Percentiles rank a stretch among this genome's conserved stretches.
Evolutionary conservation across 306 rosid species (phyloP).

Genomic region (Canavalia gladiata): DNA sequence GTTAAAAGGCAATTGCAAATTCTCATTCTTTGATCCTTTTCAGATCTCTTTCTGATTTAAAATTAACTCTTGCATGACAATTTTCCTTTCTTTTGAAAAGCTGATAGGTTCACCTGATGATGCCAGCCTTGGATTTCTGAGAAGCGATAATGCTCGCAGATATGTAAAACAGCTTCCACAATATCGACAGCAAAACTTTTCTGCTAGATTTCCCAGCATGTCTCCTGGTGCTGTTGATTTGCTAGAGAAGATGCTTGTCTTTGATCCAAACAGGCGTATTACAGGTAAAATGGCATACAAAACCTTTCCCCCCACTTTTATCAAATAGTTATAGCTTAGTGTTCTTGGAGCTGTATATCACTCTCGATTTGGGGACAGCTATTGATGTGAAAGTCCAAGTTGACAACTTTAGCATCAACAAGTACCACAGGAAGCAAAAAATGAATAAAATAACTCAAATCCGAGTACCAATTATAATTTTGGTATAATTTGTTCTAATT

Average conservation of each 20-base stretch:
- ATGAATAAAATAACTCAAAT: neutral
- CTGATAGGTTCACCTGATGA: constrained; percentile 98
- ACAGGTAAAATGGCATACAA: constrained; percentile 66
- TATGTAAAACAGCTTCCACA: constrained; percentile 90
- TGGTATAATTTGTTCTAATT: constrained; percentile 3
- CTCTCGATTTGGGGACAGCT: neutral
- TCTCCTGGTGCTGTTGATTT: constrained; percentile 87
- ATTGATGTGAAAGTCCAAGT: constrained; percentile 20
- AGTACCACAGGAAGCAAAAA: neutral
- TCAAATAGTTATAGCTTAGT: neutral
- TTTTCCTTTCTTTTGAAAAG: constrained; percentile 58
- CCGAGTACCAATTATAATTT: neutral
- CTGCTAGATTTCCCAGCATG: constrained; percentile 73
- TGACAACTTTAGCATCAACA: neutral
- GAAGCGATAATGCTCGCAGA: constrained; percentile 91
- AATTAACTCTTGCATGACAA: constrained; percentile 26
- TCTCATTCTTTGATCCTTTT: constrained; percentile 36
- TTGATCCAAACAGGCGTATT: constrained; percentile 93
- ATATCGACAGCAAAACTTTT: constrained; percentile 73
- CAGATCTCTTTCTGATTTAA: constrained; percentile 13
- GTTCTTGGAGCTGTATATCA: constrained; percentile 23
- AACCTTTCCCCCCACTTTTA: neutral
- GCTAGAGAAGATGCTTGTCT: constrained; percentile 94
- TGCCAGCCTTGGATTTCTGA: constrained; percentile 88
- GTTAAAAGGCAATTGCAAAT: neutral